Evolutionary conservation across 2,329 filamentous ascomycete species (phyloP).

Genomic region (Stemphylium beticola): DNA sequence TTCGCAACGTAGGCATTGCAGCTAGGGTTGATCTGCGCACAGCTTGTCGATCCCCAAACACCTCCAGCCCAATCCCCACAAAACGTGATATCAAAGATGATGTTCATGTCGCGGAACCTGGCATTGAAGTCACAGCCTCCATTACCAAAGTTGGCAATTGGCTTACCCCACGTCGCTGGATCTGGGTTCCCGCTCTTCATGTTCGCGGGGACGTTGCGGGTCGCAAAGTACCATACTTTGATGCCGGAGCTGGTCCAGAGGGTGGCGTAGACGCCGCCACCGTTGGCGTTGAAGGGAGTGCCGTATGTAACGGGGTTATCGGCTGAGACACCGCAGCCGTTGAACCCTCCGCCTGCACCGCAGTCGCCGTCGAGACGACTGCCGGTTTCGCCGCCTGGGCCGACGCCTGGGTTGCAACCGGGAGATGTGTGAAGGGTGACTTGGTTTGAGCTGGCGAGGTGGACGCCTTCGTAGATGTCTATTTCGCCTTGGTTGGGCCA

Average conservation of each 20-base stretch:
- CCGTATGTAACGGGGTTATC: constrained; percentile 43
- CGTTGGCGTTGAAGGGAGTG: constrained; percentile 49
- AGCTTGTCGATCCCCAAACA: constrained; percentile 48
- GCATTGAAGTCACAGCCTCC: constrained; percentile 45
- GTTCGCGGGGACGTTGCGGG: constrained; percentile 50
- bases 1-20: constrained; percentile 48
- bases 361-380: constrained; percentile 42
- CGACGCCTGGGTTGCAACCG: constrained; percentile 43
- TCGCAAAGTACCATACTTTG: constrained; percentile 56
- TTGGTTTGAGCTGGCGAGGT: constrained; percentile 46
- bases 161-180: constrained; percentile 51
- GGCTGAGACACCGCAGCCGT: constrained; percentile 42
- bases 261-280: constrained; percentile 53
- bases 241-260: constrained; percentile 52
- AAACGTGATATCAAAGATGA: constrained; percentile 60
- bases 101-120: constrained; percentile 46
- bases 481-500: constrained; percentile 50
- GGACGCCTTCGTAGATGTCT: constrained; percentile 48
- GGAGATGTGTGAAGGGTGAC: constrained; percentile 48
- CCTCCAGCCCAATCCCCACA: constrained; percentile 63
- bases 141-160: constrained; percentile 44
- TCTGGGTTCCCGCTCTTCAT: constrained; percentile 50
- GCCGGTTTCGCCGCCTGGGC: constrained; percentile 42
- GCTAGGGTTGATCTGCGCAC: constrained; percentile 39
- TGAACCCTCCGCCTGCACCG: constrained; percentile 43